Conservation (phyloP, 2,329 filamentous ascomycete species). For the Xylaria sp. region DNA sequence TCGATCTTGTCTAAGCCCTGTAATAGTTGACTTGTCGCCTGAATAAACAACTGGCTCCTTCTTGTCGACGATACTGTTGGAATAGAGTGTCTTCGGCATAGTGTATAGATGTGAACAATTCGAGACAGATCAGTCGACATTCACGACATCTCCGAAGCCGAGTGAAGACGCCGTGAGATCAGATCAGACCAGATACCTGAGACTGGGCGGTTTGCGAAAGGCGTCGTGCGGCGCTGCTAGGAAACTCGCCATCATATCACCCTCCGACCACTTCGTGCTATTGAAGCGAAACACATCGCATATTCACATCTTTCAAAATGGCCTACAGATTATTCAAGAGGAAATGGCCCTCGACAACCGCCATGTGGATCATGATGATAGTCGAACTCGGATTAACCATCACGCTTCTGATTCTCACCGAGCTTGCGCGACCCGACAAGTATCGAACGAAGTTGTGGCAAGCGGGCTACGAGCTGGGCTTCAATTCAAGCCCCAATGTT, state of each 20-base stretch:
- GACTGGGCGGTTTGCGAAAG: not conserved
- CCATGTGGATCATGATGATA: slow-evolving; percentile 67
- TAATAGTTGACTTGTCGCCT: not conserved
- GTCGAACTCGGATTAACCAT: slow-evolving; percentile 71
- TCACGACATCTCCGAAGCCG: slow-evolving; percentile 4
- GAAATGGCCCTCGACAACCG: slow-evolving; percentile 62
- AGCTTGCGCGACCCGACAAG: slow-evolving; percentile 73
- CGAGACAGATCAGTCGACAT: slow-evolving; percentile 24
- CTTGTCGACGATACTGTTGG: slow-evolving; percentile 6
- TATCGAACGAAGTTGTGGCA: slow-evolving; percentile 76
- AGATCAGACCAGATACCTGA: not conserved
- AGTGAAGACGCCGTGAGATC: not conserved
- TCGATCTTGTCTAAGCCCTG: slow-evolving; percentile 24
- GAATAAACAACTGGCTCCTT: not conserved
- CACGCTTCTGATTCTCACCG: slow-evolving; percentile 71
- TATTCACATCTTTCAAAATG: slow-evolving; percentile 39
- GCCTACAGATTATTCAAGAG: slow-evolving; percentile 63
- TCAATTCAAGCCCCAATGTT: slow-evolving; percentile 75
- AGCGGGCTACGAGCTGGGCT: slow-evolving; percentile 71
- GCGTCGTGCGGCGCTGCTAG: slow-evolving; percentile 26
- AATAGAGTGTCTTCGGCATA: slow-evolving; percentile 25
- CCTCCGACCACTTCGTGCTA: not conserved
- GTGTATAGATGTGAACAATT: slow-evolving; percentile 34
- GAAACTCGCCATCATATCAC: slow-evolving; percentile 25
- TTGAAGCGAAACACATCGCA: not conserved